These are phyloP conservation scores for Saturnispora kantuleensis DNA, from an alignment of 805 yeast species.

Conservation along the genomic window DNA sequence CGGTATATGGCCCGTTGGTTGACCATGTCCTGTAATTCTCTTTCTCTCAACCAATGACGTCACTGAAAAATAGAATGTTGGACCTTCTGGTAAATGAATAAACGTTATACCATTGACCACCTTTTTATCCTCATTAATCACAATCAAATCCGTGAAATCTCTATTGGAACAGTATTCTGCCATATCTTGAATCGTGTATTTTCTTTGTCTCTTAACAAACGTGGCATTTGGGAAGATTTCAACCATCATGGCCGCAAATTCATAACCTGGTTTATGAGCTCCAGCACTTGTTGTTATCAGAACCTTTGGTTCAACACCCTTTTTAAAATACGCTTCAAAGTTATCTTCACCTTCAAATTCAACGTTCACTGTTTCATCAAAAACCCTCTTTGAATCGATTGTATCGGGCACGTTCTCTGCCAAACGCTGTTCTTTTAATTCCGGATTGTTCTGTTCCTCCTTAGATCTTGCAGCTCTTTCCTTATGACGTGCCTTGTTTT, in stretches of 20 bases:
- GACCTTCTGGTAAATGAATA: constrained; percentile 91
- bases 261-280: constrained; percentile 81
- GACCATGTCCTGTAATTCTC: constrained; percentile 78
- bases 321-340: constrained; percentile 47
- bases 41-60: constrained; percentile 69
- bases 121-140: constrained; percentile 91
- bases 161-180: constrained; percentile 73
- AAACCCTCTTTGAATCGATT: constrained; percentile 74
- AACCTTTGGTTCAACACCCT: constrained; percentile 64
- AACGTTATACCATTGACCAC: constrained; percentile 85
- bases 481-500: constrained; percentile 68
- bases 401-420: constrained; percentile 72
- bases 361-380: constrained; percentile 66
- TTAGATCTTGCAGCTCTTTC: constrained; percentile 75
- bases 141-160: constrained; percentile 78
- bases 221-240: constrained; percentile 80
- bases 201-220: constrained; percentile 79
- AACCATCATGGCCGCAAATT: constrained; percentile 76
- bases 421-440: constrained; percentile 68
- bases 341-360: constrained; percentile 57
- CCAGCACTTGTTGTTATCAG: constrained; percentile 80
- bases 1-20: constrained; percentile 83
- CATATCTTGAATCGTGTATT: constrained; percentile 79
- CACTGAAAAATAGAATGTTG: constrained; percentile 84
- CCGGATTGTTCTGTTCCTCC: constrained; percentile 78